Evolutionary conservation across 2,329 filamentous ascomycete species (phyloP), one percentile per base, ranked within the genome.

Genomic region (Niveomyces coronatus): DNA sequence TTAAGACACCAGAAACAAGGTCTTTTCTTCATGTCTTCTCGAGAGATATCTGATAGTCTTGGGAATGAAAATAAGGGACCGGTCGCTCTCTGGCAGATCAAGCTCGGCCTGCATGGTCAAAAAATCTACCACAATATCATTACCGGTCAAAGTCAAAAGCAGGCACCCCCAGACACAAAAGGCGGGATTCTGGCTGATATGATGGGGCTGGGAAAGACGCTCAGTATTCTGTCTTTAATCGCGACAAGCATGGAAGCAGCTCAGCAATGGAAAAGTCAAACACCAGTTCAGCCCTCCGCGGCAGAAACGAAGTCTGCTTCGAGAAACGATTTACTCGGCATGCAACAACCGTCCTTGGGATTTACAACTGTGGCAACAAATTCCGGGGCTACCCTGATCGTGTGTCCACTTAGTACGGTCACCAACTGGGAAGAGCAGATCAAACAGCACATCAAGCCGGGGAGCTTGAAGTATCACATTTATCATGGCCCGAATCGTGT

Each of bases 381-480:
- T 51, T 77, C 76, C 5, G 82, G 78, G 52, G 78, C 84, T 1
- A 96, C 91, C 0, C 65, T 98, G 22, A 70, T 98, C 14, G 76
- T 98, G 13, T 93, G 84, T 40, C 91, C 91, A 1, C 70, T 95
- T 3, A 94, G 85, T 52, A 91, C 89, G 0, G 79, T 96, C 41
- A 81, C 82, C 18, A 98, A 96, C 52, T 98, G 91, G 91, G 82
- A 89, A 50, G 79, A 87, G 48, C 91, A 98, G 58, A 85, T 96
- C 44, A 82, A 82, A 50, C 73, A 83, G 42, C 91, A 98, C 57
- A 67, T 94, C 31, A 68, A 72, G 35, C 67, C 74, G 1, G 71
- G 68, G 1, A 63, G 71, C 7, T 54, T 96, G 14, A 79, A 66
- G 1, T 85, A 77, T 52, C 85, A 91, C 54, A 75, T 91, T 39